Percentiles rank a stretch among this genome's conserved stretches.
Conservation (phyloP, 108 stramenopile species). For the Schizochytrium sp. region DNA sequence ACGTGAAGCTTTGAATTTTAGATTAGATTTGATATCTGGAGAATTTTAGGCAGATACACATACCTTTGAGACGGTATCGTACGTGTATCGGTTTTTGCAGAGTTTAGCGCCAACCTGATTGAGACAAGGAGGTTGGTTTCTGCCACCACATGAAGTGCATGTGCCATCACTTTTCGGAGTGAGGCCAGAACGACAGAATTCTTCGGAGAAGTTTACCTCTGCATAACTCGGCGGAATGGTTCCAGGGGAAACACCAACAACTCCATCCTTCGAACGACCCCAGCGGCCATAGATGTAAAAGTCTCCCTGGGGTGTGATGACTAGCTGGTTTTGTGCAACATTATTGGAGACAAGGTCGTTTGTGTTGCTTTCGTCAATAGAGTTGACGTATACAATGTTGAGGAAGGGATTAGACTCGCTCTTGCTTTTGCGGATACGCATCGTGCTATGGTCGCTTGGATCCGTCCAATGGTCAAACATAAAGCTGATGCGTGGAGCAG, state of each 20-base stretch:
- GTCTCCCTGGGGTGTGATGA: neutral
- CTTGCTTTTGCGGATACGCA: too few relatives aligned
- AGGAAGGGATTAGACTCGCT: neutral
- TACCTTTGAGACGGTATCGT: neutral
- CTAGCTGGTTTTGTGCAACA: neutral
- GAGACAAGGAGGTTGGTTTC: neutral
- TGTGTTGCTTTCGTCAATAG: neutral
- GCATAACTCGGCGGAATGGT: neutral
- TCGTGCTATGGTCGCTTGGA: too few relatives aligned
- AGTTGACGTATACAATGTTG: neutral
- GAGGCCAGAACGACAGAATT: neutral
- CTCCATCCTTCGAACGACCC: neutral
- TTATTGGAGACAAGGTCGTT: neutral
- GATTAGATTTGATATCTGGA: neutral
- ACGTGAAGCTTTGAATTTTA: neutral
- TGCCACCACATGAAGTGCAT: neutral
- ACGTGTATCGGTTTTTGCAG: neutral
- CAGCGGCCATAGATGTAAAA: neutral
- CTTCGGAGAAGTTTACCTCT: neutral
- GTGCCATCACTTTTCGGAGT: neutral
- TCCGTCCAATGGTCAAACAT: neutral
- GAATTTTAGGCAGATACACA: neutral
- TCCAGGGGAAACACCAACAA: neutral
- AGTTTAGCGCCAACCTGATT: neutral
- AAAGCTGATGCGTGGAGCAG: constrained; percentile 4